Evolutionary conservation across 2,329 filamentous ascomycete genomes (phyloP), one percentile per base, ranked within the genome.

Genomic region (Aspergillus alliaceus): DNA sequence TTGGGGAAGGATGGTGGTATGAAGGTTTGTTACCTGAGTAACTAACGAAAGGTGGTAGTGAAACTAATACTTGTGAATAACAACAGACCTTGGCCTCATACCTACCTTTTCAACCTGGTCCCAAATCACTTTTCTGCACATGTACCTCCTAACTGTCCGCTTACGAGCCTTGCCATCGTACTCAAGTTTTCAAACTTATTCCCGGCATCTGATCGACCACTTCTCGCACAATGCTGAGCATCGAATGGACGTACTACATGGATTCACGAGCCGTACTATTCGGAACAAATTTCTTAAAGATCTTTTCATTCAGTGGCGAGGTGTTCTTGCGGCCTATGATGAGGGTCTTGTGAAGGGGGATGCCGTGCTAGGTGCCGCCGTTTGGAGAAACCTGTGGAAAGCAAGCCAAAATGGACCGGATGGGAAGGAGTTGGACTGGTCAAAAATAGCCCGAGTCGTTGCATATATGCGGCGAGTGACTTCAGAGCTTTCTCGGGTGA

Each of bases 81-180:
- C 9, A n/a, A 14, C 67, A 96, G 91, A 88, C 51, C 85, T 96
- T 62, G 85, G 85, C 25, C 85, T 99, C 18, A 82, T 84, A 31
- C 90, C 92, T 1, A 98, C 92, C 0, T 99, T 99, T 76, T 93
- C 88, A 71, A 93, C 90, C 56, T 99, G 95, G 95, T 90, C 92
- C 20, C 93, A 98, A 76, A 88, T 98, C 44, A 95, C 93, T 34
- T 96, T 96, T 82, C 84, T 99, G 57, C 93, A 99, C 80, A 90
- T 99, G 84, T 98, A 96, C 80, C 84, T 97, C 57, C 77, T 98
- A 58, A 90, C 90, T 54, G 89, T 90, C 47, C 89, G 93, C 56
- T 80, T 97, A 66, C 90, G 95, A 63, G 88, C 87, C 74, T 85
- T 97, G 66, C 87, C 74, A 15, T 70, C 90, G 22, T 79, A 82